Evolutionary conservation across 208 protist genomes (phyloP), one percentile per base, ranked within the genome.

Genomic region (Leishmania aethiopica): DNA sequence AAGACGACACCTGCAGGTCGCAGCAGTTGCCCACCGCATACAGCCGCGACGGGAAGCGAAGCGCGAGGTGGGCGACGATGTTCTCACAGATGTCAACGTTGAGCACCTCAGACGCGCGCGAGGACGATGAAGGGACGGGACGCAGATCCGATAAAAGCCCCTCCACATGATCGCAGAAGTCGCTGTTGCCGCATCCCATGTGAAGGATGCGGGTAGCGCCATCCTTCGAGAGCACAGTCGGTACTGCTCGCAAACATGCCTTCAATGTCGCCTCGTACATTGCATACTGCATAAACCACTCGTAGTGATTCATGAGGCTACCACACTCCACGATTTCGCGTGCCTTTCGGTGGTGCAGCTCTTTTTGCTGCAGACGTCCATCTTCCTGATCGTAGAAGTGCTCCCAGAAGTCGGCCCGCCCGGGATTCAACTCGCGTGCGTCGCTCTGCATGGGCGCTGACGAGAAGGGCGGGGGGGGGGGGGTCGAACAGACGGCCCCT

Each of bases 281-380:
- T 1, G 85, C 77, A 70, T 86, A 92, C 49, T 82, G 75, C 88
- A 94, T 91, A 60, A 94, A 94, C 91, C 91, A 94, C 77, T 94
- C 91, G 82, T 94, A 94, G 84, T 94, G 91, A 45, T 94, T 81
- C 49, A 89, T 72, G 11, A 94, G 66, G 37, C 85, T 90, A 11
- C 83, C 89, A 0, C 79, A 55, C 59, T 86, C 80, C 8, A 75
- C 77, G 3, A 88, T 51, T 60, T 91, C 83, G 32, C 72, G 75
- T 25, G 86, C 62, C 40, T 76, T 78, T 17, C 83, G 84, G 45
- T 90, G n/a, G 6, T 77, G 67, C 62, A 60, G 59, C 74, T 94
- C 80, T 78, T 94, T 92, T 22, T 81, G 13, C 3, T 72, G 69
- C 5, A 92, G 80, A 0, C 86, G 81, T 17, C 90, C 84, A 1